Evolutionary conservation across 2,329 filamentous ascomycete species (phyloP), one percentile per base, ranked within the genome.

Genomic region (Lecanicillium sp.): DNA sequence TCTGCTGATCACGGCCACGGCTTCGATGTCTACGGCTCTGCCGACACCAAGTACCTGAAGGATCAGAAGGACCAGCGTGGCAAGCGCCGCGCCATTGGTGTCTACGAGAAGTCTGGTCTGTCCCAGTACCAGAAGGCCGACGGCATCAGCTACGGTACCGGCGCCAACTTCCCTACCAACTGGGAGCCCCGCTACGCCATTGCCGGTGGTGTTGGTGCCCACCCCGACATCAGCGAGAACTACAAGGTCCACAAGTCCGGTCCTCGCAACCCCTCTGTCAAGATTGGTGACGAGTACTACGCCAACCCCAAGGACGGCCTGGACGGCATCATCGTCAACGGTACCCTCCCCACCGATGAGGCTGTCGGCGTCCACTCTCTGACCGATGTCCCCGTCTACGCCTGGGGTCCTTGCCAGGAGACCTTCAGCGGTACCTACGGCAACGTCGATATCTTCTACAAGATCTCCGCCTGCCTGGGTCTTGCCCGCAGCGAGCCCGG

Each of bases 1-100:
- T 89, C 87, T 3, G 85, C 87, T n/a, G 87, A 94, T 61, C 88
- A 93, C 72, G 88, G 88, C 35, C 88, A 94, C 68, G 88, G 88
- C 48, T 94, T 94, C 62, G 88, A 90, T 57, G 88, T 94, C 56
- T 90, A 84, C 62, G 88, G 88, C 53, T 83, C 76, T 54, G 86
- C 88, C 40, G 88, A 94, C 61, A 93, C 87, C 15, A 72, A 85
- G 62, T 93, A 90, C 67, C 73, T 91, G 39, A 70, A 77, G 14
- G 75, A 77, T 4, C 79, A 89, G 57, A 66, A 72, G 6, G 73
- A 75, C 15, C 80, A 86, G 62, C 84, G 88, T 56, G 69, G 78
- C 58, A 91, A 90, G 76, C 85, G 88, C 56, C 72, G 77, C 42
- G 87, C 88, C 32, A 72, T 93, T 43, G 87, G 87, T 50, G 74